Percentiles rank a stretch among this genome's conserved stretches.
Evolutionary conservation across 1,284 basidiomycete species (phyloP).

Genomic region (Thecaphora frezii): DNA sequence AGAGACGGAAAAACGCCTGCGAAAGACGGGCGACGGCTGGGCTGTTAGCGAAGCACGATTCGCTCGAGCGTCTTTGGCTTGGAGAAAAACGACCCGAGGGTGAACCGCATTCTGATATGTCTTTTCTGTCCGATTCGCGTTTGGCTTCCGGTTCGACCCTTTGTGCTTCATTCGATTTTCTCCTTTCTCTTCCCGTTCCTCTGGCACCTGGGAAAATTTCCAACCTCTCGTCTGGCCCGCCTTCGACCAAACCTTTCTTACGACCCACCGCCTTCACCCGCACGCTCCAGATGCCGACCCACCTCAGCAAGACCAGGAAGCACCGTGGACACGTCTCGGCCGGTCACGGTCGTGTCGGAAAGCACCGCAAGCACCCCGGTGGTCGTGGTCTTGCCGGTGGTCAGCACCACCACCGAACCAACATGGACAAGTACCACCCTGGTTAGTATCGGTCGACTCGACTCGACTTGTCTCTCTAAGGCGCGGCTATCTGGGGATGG

Average conservation of each 20-base stretch:
- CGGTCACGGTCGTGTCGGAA: conserved; percentile 93
- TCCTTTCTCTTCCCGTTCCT: conserved; percentile 1
- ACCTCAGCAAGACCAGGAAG: conserved; percentile 93
- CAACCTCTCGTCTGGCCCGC: no score
- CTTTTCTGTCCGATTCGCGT: no score
- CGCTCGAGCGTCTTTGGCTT: no score
- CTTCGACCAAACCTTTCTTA: no score
- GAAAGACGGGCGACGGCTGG: no score
- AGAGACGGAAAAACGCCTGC: no score
- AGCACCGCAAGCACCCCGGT: conserved; percentile 99
- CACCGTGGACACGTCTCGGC: conserved; percentile 85
- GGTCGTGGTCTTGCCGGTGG: conserved; percentile 99
- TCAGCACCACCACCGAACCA: conserved; percentile 92
- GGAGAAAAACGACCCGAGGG: no score
- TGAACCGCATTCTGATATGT: no score
- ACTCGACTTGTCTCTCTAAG: not conserved
- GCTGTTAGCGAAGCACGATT: no score
- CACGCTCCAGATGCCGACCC: conserved; percentile 91
- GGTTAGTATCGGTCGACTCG: conserved; percentile 32
- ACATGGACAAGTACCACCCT: conserved; percentile 60
- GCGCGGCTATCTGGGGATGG: no score
- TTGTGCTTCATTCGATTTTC: conserved; percentile 1
- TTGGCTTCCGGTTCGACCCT: conserved; percentile 2
- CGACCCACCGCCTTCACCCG: no score
- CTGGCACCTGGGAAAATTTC: conserved; percentile 11